A percentile compares a stretch with the other conserved stretches of the same genome.
phyloP scores from a whole-genome alignment of 176 grass and related monocot genomes.

The Aegilops umbellulata region DNA sequence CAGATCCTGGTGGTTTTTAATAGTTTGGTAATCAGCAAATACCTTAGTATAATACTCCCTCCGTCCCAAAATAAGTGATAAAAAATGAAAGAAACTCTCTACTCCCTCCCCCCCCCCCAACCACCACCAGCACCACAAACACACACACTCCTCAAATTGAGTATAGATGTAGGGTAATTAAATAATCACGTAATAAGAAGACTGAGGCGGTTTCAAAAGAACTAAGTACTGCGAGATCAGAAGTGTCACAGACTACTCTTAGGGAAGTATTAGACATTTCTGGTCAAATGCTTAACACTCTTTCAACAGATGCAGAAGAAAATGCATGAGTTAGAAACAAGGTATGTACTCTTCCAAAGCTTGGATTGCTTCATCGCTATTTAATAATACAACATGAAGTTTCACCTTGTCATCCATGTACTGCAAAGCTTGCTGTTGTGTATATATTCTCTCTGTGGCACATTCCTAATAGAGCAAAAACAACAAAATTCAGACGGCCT shows the following conservation, averaged over 20 bases:
- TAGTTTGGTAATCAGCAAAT: background rate
- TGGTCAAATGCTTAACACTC: background rate
- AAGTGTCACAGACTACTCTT: constrained; percentile 1
- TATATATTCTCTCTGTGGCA: constrained; percentile 92
- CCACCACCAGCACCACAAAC: no score
- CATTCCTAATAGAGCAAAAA: constrained; percentile 68
- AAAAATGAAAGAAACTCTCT: background rate
- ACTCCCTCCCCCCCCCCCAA: no score
- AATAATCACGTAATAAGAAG: background rate
- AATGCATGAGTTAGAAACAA: constrained; percentile 1
- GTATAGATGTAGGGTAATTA: background rate
- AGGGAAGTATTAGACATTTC: background rate
- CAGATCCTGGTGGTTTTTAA: background rate
- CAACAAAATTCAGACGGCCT: background rate
- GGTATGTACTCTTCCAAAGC: constrained; percentile 22
- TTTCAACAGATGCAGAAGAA: background rate
- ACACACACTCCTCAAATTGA: background rate
- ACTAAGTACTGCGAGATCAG: background rate
- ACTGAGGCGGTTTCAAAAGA: background rate
- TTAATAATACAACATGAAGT: background rate
- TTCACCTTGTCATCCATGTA: constrained; percentile 89
- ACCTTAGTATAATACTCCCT: background rate
- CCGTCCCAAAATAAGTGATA: background rate
- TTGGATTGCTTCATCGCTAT: constrained; percentile 1
- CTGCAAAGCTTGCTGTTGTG: constrained; percentile 70